Evolutionary conservation across 2,329 filamentous ascomycete species (phyloP).

Genomic region (Pyricularia sp.): DNA sequence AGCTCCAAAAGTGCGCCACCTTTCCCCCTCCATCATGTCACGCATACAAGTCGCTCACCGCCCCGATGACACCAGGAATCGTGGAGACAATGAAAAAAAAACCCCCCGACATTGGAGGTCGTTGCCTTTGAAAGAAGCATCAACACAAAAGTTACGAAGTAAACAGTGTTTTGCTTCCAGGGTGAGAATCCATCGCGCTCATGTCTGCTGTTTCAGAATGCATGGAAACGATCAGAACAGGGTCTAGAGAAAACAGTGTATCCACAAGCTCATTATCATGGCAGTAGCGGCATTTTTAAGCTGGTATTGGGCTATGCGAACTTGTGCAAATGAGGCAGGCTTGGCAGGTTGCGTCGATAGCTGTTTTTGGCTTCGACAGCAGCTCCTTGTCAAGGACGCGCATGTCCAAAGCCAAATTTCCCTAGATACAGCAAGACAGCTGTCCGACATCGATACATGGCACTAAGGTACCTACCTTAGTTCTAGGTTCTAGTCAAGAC

Average conservation of each 20-base stretch:
- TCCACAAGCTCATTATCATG: background rate
- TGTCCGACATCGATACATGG: background rate
- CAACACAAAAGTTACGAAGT: background rate
- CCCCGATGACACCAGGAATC: background rate
- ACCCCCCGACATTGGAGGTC: background rate
- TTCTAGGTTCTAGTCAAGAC: background rate
- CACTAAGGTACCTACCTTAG: background rate
- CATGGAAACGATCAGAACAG: background rate
- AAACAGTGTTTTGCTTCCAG: background rate
- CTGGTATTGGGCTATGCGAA: background rate
- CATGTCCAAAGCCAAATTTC: background rate
- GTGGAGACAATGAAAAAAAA: background rate
- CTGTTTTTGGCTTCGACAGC: background rate
- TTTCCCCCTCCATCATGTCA: background rate
- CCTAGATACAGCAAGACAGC: background rate
- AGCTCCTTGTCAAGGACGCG: background rate
- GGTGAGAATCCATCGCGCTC: background rate
- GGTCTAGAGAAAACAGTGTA: background rate
- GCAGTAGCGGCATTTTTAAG: background rate
- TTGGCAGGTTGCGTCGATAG: background rate
- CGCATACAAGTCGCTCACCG: conserved; percentile 1
- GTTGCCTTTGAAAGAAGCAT: background rate
- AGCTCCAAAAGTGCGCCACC: background rate
- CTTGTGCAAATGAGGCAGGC: background rate
- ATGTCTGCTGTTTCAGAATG: background rate